phyloP scores from a whole-genome alignment of 2,329 filamentous ascomycete genomes.

The Zymoseptoria passerinii region DNA sequence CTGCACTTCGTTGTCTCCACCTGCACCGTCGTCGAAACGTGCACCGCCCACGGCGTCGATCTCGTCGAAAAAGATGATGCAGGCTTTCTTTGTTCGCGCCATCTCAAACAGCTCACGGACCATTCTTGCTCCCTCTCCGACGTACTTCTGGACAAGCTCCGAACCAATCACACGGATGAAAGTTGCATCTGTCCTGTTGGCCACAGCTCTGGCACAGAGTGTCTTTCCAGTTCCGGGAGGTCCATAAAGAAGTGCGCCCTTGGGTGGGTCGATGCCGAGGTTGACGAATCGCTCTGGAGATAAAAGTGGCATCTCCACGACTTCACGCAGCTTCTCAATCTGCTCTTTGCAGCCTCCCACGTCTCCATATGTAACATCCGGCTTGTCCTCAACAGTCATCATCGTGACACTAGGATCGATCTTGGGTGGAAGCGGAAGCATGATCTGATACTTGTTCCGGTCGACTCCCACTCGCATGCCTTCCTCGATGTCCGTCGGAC shows the following conservation, averaged over 20 bases:
- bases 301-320: conserved; percentile 95
- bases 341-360: conserved; percentile 99
- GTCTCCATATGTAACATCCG: conserved; percentile 97
- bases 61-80: conserved; percentile 99
- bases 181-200: conserved; percentile 94
- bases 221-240: conserved; percentile 99
- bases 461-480: conserved; percentile 98
- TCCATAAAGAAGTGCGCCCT: conserved; percentile 92
- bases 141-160: conserved; percentile 97
- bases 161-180: conserved; percentile 98
- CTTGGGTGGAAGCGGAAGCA: conserved; percentile 91
- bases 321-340: conserved; percentile 96
- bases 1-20: conserved; percentile 95
- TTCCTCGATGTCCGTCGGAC: conserved; percentile 97
- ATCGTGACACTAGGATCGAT: conserved; percentile 98
- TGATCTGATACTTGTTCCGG: conserved; percentile 98
- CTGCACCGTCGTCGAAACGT: conserved; percentile 91
- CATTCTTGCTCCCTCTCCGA: conserved; percentile 96
- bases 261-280: conserved; percentile 97
- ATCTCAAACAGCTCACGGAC: conserved; percentile 98
- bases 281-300: conserved; percentile 96
- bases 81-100: conserved; percentile 98
- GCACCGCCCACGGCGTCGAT: conserved; percentile 94
- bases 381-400: conserved; percentile 99
- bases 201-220: conserved; percentile 90